These are phyloP conservation scores for Rhizophagus sp. DNA, from an alignment of 192 early-diverging fungal species.

Conservation along the genomic window DNA sequence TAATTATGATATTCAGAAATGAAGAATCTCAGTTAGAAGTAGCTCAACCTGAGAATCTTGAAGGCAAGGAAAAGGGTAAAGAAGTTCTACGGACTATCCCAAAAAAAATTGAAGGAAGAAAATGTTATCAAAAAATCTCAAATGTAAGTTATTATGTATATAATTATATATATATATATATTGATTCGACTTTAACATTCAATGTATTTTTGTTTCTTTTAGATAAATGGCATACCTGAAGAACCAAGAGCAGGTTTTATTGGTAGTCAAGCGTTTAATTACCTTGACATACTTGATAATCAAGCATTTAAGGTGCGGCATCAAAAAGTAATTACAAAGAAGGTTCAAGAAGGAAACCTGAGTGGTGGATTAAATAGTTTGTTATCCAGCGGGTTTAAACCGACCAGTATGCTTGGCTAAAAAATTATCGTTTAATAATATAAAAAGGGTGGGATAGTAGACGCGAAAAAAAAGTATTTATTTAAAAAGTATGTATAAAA, in stretches of 20 bases:
- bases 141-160: background rate
- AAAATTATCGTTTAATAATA: background rate
- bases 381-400: background rate
- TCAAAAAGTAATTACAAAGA: background rate
- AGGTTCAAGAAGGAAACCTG: background rate
- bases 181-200: background rate
- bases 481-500: no score
- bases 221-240: background rate
- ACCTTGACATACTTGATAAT: background rate
- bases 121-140: background rate
- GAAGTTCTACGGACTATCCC: background rate
- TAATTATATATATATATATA: background rate
- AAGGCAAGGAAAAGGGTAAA: background rate
- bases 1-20: background rate
- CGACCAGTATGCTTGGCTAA: background rate
- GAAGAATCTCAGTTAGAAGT: background rate
- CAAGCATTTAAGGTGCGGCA: background rate
- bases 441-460: no score
- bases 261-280: background rate
- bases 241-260: background rate
- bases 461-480: no score
- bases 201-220: background rate
- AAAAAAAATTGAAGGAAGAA: background rate
- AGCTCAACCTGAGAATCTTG: background rate
- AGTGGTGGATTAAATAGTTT: background rate